Evolutionary conservation across 2,329 filamentous ascomycete genomes (phyloP), one percentile per base, ranked within the genome.

Genomic region (Hymenoscyphus repandus): DNA sequence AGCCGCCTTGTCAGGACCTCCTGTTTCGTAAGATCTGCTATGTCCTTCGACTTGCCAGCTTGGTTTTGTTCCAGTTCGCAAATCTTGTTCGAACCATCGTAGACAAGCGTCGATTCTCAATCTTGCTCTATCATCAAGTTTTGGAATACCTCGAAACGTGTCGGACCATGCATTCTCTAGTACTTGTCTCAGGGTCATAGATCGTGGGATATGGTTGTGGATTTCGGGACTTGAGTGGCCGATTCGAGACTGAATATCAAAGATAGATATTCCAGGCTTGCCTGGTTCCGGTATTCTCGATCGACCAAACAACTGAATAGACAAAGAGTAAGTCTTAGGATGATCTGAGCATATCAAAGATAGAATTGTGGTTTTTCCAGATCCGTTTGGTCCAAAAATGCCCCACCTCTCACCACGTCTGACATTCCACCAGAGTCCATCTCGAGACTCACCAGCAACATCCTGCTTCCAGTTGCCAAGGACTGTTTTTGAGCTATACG

Each of bases 151-250:
- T 13, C 86, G 76, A 59, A 95, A 95, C 0, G 93, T 96, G 51
- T 95, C 88, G 1, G 90, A 86, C 85, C 90, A 97, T 0, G 92
- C 90, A 45, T 85, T 92, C 65, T 93, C 89, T 0, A 99, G 67
- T 0, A 89, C 79, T 45, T 85, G 77, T 1, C 89, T 80, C 9
- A 96, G 71, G 0, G 83, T 85, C 42, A 96, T 73, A 33, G 79
- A 75, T 44, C 85, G 84, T 0, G 93, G 92, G 71, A 97, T 96
- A 68, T 95, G 90, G 47, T 89, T 85, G 63, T 97, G 91, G 4
- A 97, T 87, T 66, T 97, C 93, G 0, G 93, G 93, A 54, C 89
- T 95, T 0, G 90, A 93, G 67, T 97, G 91, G 10, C 93, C 93
- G 58, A 99, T 88, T 20, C 88, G 84, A 0, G 83, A 77, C 67